phyloP scores from a whole-genome alignment of 2,329 filamentous ascomycete species.

The Aspergillus fumigatiaffinis region DNA sequence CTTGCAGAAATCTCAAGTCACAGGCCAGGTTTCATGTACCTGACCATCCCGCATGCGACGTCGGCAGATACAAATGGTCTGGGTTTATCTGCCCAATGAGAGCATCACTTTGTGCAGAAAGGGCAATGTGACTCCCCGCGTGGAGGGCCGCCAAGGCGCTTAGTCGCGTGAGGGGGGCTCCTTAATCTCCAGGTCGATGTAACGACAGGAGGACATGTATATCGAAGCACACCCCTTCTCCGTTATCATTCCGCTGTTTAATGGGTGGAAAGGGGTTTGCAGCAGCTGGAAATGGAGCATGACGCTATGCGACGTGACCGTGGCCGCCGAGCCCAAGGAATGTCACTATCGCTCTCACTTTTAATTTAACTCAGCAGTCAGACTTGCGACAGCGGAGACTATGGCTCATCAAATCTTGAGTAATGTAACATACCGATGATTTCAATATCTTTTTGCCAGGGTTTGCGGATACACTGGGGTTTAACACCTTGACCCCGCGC shows the following conservation, averaged over 20 bases:
- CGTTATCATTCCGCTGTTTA: background rate
- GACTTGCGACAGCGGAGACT: background rate
- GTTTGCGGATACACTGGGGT: background rate
- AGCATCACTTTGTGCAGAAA: background rate
- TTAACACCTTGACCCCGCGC: too few relatives aligned
- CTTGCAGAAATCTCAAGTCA: background rate
- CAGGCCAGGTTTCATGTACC: background rate
- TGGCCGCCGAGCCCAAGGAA: background rate
- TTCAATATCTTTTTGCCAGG: background rate
- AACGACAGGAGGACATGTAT: background rate
- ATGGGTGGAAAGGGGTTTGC: background rate
- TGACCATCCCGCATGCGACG: background rate
- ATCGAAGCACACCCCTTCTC: background rate
- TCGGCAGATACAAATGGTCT: background rate
- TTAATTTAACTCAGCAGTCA: background rate
- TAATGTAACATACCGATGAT: background rate
- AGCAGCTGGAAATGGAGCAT: background rate
- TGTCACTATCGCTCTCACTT: background rate
- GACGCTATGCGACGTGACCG: background rate
- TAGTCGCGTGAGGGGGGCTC: background rate
- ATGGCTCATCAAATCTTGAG: background rate
- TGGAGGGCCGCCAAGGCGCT: background rate
- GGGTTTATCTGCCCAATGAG: background rate
- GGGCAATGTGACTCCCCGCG: background rate
- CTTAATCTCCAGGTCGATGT: background rate